Percentiles rank a stretch among this genome's conserved stretches.
Evolutionary conservation across 768 basidiomycete species (phyloP).

Genomic region (Naganishia kalamii): DNA sequence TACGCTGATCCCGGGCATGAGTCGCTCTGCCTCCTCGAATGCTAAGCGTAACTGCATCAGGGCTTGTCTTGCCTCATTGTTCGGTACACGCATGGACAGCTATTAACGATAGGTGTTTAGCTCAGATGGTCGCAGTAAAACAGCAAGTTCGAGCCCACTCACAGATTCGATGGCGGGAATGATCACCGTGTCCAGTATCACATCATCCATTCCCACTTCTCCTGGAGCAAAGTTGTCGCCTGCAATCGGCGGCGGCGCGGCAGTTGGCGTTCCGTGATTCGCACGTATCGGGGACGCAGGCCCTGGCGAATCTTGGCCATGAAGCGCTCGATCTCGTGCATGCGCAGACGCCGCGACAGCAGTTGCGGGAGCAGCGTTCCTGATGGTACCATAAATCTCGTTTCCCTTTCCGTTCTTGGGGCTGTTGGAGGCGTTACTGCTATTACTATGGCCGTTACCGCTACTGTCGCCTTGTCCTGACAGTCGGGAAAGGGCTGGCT

Average conservation of each 20-base stretch:
- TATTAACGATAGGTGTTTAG: conserved; percentile 44
- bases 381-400: conserved; percentile 74
- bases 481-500: neutral
- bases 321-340: conserved; percentile 14
- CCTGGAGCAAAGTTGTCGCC: neutral
- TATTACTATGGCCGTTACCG: neutral
- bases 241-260: neutral
- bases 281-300: neutral
- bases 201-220: conserved; percentile 38
- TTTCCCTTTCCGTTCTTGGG: conserved; percentile 14
- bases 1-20: conserved; percentile 88
- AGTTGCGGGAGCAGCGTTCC: conserved; percentile 59
- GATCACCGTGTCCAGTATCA: conserved; percentile 94
- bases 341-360: conserved; percentile 56
- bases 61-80: conserved; percentile 82
- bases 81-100: conserved; percentile 86
- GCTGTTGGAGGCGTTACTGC: neutral
- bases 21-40: conserved; percentile 87
- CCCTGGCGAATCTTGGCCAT: conserved; percentile 2
- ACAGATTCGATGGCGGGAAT: conserved; percentile 94
- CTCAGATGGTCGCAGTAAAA: conserved; percentile 4
- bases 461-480: neutral
- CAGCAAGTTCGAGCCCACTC: conserved; percentile 40
- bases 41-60: conserved; percentile 81
- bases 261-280: neutral